Percentiles rank a stretch among this genome's conserved stretches.
Evolutionary conservation across 306 rosid genomes (phyloP).

Genomic region (Oxytropis ochrocephala): DNA sequence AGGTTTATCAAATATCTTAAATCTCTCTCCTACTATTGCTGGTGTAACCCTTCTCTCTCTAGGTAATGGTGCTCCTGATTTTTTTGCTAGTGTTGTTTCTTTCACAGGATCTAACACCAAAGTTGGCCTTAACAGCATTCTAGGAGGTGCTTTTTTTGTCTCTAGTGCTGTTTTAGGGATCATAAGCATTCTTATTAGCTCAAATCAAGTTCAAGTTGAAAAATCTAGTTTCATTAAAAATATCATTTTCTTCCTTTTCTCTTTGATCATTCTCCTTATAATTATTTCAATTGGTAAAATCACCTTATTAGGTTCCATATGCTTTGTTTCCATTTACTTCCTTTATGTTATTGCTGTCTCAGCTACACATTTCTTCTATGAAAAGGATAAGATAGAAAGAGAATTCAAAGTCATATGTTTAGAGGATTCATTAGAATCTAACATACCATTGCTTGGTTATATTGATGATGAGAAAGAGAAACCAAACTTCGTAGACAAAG

Average conservation of each 20-base stretch:
- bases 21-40: slow-evolving; percentile 79
- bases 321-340: slow-evolving; percentile 50
- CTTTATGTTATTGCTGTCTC: slow-evolving; percentile 58
- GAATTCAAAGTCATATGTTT: not conserved
- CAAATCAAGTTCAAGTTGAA: slow-evolving; percentile 31
- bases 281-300: slow-evolving; percentile 50
- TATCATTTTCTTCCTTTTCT: slow-evolving; percentile 52
- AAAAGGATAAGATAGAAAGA: not conserved
- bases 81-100: slow-evolving; percentile 61
- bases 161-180: slow-evolving; percentile 62
- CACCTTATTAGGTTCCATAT: slow-evolving; percentile 51
- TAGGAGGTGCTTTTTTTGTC: slow-evolving; percentile 72
- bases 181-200: slow-evolving; percentile 42
- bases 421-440: slow-evolving; percentile 11
- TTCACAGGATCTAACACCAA: slow-evolving; percentile 52
- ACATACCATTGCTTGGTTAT: slow-evolving; percentile 38
- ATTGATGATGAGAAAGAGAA: slow-evolving; percentile 38
- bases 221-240: slow-evolving; percentile 55
- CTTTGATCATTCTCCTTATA: slow-evolving; percentile 35
- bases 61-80: slow-evolving; percentile 90
- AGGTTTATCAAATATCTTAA: slow-evolving; percentile 48
- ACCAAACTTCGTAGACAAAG: slow-evolving; percentile 1
- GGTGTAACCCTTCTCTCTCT: slow-evolving; percentile 86
- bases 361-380: slow-evolving; percentile 39
- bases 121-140: slow-evolving; percentile 64